A percentile compares a stretch with the other conserved stretches of the same genome.
phyloP scores from a whole-genome alignment of 2,329 filamentous ascomycete genomes.

The Colletotrichum tropicale region DNA sequence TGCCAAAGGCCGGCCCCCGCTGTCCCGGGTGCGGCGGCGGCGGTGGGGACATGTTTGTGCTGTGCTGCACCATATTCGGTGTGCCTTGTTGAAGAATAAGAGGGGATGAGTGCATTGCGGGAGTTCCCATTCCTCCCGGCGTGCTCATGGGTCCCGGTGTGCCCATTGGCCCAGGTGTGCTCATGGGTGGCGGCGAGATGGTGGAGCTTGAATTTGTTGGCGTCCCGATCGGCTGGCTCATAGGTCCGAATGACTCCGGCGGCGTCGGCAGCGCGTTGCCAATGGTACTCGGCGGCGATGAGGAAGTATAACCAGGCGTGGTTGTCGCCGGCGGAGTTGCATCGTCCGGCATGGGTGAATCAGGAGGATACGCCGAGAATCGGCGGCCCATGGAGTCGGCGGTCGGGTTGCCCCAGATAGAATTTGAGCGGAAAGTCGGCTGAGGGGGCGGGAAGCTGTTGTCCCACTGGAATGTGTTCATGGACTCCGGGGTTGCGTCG shows the following conservation, averaged over 20 bases:
- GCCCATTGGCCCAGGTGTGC: background rate
- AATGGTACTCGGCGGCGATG: constrained; percentile 18
- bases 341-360: constrained; percentile 43
- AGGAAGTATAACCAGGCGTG: constrained; percentile 24
- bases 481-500: constrained; percentile 58
- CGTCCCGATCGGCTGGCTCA: background rate
- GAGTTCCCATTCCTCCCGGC: constrained; percentile 1
- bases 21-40: constrained; percentile 22
- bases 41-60: constrained; percentile 34
- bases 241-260: constrained; percentile 45
- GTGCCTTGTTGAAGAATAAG: constrained; percentile 22
- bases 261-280: constrained; percentile 41
- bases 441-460: constrained; percentile 45
- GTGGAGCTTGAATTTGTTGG: constrained; percentile 8
- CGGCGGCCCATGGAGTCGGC: constrained; percentile 59
- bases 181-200: constrained; percentile 12
- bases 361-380: constrained; percentile 69
- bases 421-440: constrained; percentile 68
- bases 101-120: constrained; percentile 32
- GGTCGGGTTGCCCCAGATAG: constrained; percentile 67
- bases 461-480: constrained; percentile 50
- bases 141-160: constrained; percentile 10
- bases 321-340: constrained; percentile 34
- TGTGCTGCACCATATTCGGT: constrained; percentile 14
- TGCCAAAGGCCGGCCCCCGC: constrained; percentile 38